phyloP scores from a whole-genome alignment of 192 early-diverging fungal genomes.

The Umbelopsis sp. region DNA sequence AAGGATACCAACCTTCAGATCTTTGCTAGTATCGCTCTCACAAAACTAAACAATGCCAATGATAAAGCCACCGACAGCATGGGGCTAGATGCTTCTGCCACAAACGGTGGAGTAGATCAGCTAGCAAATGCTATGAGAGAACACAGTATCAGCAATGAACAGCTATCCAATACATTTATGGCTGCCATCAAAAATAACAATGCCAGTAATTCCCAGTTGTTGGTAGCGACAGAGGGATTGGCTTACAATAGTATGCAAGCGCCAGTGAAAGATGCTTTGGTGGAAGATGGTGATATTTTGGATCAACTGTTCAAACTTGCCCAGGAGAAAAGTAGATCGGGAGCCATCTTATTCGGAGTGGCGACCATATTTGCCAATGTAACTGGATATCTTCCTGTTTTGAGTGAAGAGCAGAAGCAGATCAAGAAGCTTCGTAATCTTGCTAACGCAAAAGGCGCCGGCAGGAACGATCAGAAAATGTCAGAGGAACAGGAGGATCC shows the following conservation, averaged over 20 bases:
- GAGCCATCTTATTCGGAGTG: conserved; percentile 69
- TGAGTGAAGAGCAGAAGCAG: conserved; percentile 82
- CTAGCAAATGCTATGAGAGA: conserved; percentile 44
- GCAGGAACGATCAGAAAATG: conserved; percentile 3
- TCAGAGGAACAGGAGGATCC: conserved; percentile 47
- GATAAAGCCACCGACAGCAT: not conserved
- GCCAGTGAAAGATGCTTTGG: conserved; percentile 69
- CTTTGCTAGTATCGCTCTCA: conserved; percentile 59
- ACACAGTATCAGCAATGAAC: conserved; percentile 28
- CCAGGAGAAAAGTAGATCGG: conserved; percentile 39
- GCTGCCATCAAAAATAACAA: conserved; percentile 48
- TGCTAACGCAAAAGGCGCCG: conserved; percentile 29
- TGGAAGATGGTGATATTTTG: conserved; percentile 59
- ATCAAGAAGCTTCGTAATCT: conserved; percentile 65
- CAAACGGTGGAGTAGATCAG: conserved; percentile 27
- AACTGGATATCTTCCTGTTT: conserved; percentile 64
- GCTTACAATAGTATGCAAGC: conserved; percentile 79
- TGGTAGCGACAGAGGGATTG: conserved; percentile 77
- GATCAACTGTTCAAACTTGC: conserved; percentile 56
- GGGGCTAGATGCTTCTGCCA: conserved; percentile 19
- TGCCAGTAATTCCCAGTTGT: conserved; percentile 35
- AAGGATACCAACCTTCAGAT: conserved; percentile 53
- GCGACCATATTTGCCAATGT: conserved; percentile 79
- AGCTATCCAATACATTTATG: conserved; percentile 59
- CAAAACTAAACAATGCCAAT: conserved; percentile 54